These are phyloP conservation scores for Ramalina intermedia DNA, from an alignment of 495 filamentous ascomycete species.

Conservation along the genomic window DNA sequence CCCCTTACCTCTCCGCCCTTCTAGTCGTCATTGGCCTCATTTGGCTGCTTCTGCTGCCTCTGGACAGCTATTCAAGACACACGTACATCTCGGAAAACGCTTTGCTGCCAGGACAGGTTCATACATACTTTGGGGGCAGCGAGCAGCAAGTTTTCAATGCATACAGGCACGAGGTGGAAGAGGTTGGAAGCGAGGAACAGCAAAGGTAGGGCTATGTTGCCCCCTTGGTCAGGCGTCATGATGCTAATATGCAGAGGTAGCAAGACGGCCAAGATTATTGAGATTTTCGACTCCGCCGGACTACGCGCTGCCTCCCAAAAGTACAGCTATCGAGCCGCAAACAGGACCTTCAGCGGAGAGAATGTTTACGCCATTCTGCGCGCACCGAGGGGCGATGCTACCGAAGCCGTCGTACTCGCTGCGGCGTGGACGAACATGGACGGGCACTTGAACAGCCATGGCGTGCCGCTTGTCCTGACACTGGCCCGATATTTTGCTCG, in stretches of 20 bases:
- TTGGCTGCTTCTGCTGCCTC: constrained; percentile 86
- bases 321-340: constrained; percentile 64
- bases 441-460: constrained; percentile 67
- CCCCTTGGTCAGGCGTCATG: constrained; percentile 25
- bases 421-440: constrained; percentile 79
- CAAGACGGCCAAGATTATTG: constrained; percentile 53
- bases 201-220: constrained; percentile 23
- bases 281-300: constrained; percentile 60
- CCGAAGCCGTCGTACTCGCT: constrained; percentile 87
- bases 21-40: constrained; percentile 77
- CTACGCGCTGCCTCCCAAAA: constrained; percentile 76
- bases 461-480: constrained; percentile 70
- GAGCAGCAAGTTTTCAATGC: constrained; percentile 92
- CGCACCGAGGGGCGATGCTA: constrained; percentile 91
- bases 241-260: constrained; percentile 19
- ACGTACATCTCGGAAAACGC: constrained; percentile 99
- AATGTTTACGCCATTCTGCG: constrained; percentile 94
- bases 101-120: constrained; percentile 85
- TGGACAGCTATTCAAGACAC: constrained; percentile 77
- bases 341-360: constrained; percentile 61
- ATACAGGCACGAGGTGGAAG: constrained; percentile 71
- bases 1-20: constrained; percentile 73
- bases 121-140: constrained; percentile 92
- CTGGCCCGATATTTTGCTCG: constrained; percentile 88
- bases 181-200: constrained; percentile 38